phyloP scores from a whole-genome alignment of 371 early-diverging fungal species.

The Apophysomyces ossiformis region DNA sequence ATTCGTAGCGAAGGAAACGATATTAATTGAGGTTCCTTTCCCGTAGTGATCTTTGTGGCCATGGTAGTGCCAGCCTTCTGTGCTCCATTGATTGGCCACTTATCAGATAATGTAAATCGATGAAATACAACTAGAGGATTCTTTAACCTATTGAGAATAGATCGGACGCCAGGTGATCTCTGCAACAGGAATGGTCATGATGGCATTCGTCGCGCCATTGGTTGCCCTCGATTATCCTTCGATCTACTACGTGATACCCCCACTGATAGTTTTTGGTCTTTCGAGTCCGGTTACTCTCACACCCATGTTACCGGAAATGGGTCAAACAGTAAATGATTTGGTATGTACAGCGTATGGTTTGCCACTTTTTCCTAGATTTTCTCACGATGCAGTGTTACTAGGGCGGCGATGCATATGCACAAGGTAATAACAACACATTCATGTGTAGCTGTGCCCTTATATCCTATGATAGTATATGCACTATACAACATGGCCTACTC shows the following conservation, averaged over 20 bases:
- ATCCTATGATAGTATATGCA: constrained; percentile 45
- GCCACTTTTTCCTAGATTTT: constrained; percentile 5
- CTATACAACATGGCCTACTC: constrained; percentile 63
- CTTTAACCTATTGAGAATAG: constrained; percentile 11
- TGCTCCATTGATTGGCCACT: constrained; percentile 62
- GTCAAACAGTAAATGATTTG: constrained; percentile 54
- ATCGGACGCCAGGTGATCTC: constrained; percentile 57
- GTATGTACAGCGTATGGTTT: constrained; percentile 36
- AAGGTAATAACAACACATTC: constrained; percentile 30
- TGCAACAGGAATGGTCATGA: constrained; percentile 57
- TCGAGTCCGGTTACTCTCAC: constrained; percentile 62
- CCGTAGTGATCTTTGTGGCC: constrained; percentile 57
- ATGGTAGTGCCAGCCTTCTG: constrained; percentile 69
- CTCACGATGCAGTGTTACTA: constrained; percentile 14
- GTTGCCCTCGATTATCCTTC: constrained; percentile 46
- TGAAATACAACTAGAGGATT: neutral
- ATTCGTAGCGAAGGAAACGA: neutral
- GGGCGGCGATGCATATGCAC: constrained; percentile 59
- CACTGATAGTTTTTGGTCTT: constrained; percentile 60
- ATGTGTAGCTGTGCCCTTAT: neutral
- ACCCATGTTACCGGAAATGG: constrained; percentile 63
- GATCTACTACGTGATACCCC: constrained; percentile 51
- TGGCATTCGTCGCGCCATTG: constrained; percentile 54
- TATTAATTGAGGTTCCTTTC: neutral
- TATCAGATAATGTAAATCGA: constrained; percentile 54